Base-by-base conservation (phyloP, 345 rosid species). In the Sonneratia caseolaris region DNA sequence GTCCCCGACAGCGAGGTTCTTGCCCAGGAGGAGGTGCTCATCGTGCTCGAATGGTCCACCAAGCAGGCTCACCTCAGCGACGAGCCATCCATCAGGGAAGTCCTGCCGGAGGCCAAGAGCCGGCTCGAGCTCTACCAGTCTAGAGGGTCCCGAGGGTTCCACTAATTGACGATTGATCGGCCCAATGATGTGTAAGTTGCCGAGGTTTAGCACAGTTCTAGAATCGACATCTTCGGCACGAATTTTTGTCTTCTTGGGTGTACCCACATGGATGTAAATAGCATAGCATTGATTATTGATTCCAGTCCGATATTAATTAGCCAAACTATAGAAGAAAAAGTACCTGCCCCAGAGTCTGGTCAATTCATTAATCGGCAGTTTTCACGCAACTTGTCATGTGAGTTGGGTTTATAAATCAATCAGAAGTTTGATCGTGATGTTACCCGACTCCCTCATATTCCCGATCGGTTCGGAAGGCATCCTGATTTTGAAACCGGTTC, bases 121-220 rank as follows among this genome's bases (percentile, higher is more conserved):
- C 82, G 86, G 69, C 81, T 87, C 84, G 89, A 86, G 61, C 85
- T 87, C 65, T 89, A 85, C 57, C 94, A 85, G 75, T 85, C 91
- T 43, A 87, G 95, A 79, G 90, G 88, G 49, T 77, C 88, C 70
- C 79, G 85, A 81, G 84, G 91, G 59, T 86, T 82, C 66, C 78
- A 89, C 73, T 86, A 70, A 85, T 47, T 35, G 37, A 62, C 9
- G 3, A 24, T 3, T 11, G 37, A 32, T 14, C 15, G 35, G 61
- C 7, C 36, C 35, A 13, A 32, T 22, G 6, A 57, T 5, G 2
- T 22, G 35, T 13, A 62, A 62, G 37, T 35, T 35, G 32, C 64
- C 64, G 35, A 57, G 32, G 27, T 57, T 57, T 35, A 62, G 66
- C 5, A 12, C 27, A 62, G 66, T 62, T 11, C 9, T 62, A 62